phyloP scores from a whole-genome alignment of 306 rosid species.

The Trichosanthes cucumerina region DNA sequence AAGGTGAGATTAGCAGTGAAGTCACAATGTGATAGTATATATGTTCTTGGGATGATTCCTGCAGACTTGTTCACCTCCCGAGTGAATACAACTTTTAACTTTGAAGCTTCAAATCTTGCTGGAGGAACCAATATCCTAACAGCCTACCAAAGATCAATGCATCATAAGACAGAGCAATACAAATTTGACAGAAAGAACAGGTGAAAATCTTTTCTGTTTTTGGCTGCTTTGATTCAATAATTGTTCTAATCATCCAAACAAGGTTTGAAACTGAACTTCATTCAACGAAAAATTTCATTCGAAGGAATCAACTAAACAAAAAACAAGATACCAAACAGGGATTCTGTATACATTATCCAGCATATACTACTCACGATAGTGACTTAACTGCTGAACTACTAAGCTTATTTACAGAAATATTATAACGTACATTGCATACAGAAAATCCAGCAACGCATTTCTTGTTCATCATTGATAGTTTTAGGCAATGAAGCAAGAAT shows the following conservation, averaged over 20 bases:
- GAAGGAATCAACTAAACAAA: background rate
- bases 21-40: slow-evolving; percentile 89
- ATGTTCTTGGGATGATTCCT: slow-evolving; percentile 79
- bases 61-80: slow-evolving; percentile 42
- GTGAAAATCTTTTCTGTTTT: background rate
- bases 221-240: background rate
- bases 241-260: background rate
- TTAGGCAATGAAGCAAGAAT: background rate
- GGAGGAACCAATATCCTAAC: slow-evolving; percentile 73
- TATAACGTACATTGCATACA: background rate
- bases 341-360: background rate
- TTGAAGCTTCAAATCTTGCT: slow-evolving; percentile 76
- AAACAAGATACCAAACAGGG: background rate
- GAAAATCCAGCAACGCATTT: background rate
- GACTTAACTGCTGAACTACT: background rate
- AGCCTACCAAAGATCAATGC: slow-evolving; percentile 31
- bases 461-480: background rate
- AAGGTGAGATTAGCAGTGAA: slow-evolving; percentile 89
- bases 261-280: slow-evolving; percentile 2
- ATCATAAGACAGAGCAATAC: background rate
- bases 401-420: background rate
- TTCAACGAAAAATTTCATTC: background rate
- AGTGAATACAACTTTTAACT: slow-evolving; percentile 62
- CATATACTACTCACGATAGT: background rate
- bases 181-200: background rate